Conservation (phyloP, 2,329 filamentous ascomycete genomes). For the Akanthomyces uredinophilus region DNA sequence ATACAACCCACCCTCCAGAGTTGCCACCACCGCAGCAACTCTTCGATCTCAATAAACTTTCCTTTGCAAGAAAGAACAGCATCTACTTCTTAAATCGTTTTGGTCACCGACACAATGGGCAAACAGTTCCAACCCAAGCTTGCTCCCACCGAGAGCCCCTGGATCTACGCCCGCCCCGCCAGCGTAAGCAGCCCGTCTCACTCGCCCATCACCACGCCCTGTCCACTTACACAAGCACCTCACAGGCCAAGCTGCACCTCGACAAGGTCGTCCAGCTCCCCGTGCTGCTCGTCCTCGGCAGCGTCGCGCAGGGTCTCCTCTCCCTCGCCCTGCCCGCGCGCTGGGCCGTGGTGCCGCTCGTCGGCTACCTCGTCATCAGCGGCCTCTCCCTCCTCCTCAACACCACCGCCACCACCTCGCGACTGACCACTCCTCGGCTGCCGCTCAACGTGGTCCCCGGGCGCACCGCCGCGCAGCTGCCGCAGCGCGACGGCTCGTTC, state of each 20-base stretch:
- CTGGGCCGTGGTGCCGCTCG: constrained; percentile 30
- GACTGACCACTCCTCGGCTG: no score
- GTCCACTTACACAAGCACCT: constrained; percentile 13
- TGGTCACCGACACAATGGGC: background rate
- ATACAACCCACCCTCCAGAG: no score
- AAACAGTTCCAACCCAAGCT: constrained; percentile 23
- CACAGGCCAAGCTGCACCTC: constrained; percentile 22
- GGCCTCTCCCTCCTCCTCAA: constrained; percentile 25
- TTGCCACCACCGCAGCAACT: no score
- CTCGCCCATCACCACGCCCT: background rate
- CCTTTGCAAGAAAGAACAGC: background rate
- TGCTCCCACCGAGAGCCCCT: constrained; percentile 20
- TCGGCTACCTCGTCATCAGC: constrained; percentile 16
- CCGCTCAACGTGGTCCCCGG: constrained; percentile 26
- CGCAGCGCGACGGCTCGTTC: constrained; percentile 23
- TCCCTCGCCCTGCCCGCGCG: constrained; percentile 29
- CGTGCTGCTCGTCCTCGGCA: constrained; percentile 30
- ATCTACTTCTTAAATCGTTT: background rate
- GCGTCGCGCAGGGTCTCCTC: constrained; percentile 30
- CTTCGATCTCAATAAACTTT: no score
- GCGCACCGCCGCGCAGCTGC: constrained; percentile 30
- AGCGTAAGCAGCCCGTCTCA: constrained; percentile 3
- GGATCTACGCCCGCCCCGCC: constrained; percentile 16
- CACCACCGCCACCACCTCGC: constrained; percentile 26
- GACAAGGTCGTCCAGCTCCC: constrained; percentile 31